phyloP scores from a whole-genome alignment of 1,284 basidiomycete genomes.

The Agaricales sp. region DNA sequence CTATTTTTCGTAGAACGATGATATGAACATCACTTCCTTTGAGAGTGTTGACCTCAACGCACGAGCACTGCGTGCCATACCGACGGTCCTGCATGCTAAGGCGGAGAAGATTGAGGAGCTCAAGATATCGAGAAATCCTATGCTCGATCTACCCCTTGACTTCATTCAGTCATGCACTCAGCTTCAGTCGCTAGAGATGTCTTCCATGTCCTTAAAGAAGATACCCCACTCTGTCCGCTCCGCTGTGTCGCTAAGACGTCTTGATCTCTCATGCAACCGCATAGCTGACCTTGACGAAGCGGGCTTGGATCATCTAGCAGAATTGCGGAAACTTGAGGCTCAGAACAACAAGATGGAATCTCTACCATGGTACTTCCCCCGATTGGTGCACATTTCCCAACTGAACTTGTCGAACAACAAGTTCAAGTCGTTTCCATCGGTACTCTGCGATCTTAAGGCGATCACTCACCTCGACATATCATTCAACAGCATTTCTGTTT shows the following conservation, averaged over 20 bases:
- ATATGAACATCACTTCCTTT: constrained; percentile 65
- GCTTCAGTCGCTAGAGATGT: constrained; percentile 80
- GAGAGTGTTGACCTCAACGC: constrained; percentile 82
- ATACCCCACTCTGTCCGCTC: constrained; percentile 82
- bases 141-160: constrained; percentile 93
- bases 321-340: constrained; percentile 66
- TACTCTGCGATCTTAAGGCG: constrained; percentile 66
- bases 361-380: constrained; percentile 80
- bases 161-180: constrained; percentile 88
- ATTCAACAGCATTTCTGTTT: constrained; percentile 81
- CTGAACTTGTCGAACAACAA: constrained; percentile 98
- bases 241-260: constrained; percentile 65
- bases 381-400: constrained; percentile 61
- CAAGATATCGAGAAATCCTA: constrained; percentile 90
- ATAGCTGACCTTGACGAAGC: constrained; percentile 87
- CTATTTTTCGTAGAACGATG: constrained; percentile 42
- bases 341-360: constrained; percentile 92
- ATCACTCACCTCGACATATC: constrained; percentile 89
- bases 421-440: constrained; percentile 72
- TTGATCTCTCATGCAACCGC: constrained; percentile 92
- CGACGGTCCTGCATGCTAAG: constrained; percentile 81
- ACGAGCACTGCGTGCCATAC: constrained; percentile 82
- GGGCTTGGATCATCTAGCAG: constrained; percentile 68
- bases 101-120: constrained; percentile 83
- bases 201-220: constrained; percentile 93